Percentiles rank a stretch among this genome's conserved stretches.
Evolutionary conservation across 2,329 filamentous ascomycete genomes (phyloP).

Genomic region (Beauveria australis): DNA sequence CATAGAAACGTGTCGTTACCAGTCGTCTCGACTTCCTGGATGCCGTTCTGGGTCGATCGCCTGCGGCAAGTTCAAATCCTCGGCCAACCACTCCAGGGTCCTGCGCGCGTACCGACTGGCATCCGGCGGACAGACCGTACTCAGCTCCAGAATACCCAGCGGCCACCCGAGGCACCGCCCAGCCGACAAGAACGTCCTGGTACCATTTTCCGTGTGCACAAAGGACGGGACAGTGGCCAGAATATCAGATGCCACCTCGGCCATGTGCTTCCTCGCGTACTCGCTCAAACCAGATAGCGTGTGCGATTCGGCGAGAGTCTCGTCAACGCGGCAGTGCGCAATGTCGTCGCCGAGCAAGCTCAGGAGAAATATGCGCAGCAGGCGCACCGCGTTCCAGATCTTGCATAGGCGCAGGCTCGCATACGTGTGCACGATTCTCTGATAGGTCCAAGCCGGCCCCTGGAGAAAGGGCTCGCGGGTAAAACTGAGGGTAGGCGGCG

Average conservation of each 20-base stretch:
- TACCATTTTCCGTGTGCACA: conserved; percentile 7
- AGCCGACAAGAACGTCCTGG: conserved; percentile 14
- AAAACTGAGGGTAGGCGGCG: background rate
- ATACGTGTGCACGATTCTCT: conserved; percentile 15
- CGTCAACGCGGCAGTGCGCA: conserved; percentile 2
- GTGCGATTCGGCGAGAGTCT: conserved; percentile 1
- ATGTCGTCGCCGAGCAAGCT: conserved; percentile 9
- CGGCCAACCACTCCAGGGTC: conserved; percentile 16
- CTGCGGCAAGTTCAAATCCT: conserved; percentile 17
- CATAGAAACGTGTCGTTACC: background rate
- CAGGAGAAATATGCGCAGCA: conserved; percentile 19
- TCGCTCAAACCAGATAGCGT: background rate
- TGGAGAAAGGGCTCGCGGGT: background rate
- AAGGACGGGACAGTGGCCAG: conserved; percentile 17
- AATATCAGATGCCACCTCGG: conserved; percentile 14
- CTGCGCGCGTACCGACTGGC: conserved; percentile 12
- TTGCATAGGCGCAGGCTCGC: conserved; percentile 15
- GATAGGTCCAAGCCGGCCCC: conserved; percentile 13
- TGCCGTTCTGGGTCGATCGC: conserved; percentile 10
- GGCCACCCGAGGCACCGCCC: conserved; percentile 19
- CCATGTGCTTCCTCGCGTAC: conserved; percentile 13
- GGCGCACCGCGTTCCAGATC: conserved; percentile 19
- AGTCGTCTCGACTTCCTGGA: conserved; percentile 12
- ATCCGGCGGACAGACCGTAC: conserved; percentile 7
- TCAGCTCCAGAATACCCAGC: conserved; percentile 15